A percentile compares a stretch with the other conserved stretches of the same genome.
Conservation (phyloP, 225 moss, liverwort and hornwort genomes). For the Bryoerythrophyllum caledonicum region DNA sequence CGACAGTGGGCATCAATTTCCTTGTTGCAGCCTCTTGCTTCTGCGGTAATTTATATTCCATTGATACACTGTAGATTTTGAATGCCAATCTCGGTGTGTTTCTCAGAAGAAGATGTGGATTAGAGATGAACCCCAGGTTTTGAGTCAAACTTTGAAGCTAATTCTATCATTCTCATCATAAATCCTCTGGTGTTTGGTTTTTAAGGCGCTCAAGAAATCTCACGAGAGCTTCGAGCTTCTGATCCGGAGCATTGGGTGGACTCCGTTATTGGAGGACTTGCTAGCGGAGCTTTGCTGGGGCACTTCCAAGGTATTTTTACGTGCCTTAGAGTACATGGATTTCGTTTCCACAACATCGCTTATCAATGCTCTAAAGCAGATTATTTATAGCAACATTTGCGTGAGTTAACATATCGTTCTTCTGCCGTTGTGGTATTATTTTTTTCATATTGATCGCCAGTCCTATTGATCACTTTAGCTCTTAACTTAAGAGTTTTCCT, state of each 20-base stretch:
- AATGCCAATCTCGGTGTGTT: background rate
- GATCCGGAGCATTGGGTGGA: constrained; percentile 80
- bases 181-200: constrained; percentile 17
- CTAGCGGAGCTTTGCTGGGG: constrained; percentile 80
- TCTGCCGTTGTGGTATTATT: no score
- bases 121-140: background rate
- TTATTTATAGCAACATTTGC: constrained; percentile 9
- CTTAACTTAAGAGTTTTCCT: background rate
- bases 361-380: background rate
- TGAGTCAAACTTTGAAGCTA: background rate
- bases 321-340: constrained; percentile 7
- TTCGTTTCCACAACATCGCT: constrained; percentile 3
- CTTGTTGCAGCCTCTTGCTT: constrained; percentile 73
- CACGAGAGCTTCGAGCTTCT: constrained; percentile 89
- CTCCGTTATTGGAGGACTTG: constrained; percentile 72
- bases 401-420: constrained; percentile 1
- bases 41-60: constrained; percentile 44
- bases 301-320: constrained; percentile 67
- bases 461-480: background rate
- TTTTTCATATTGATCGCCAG: constrained; percentile 12
- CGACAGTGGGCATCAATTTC: constrained; percentile 67
- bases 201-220: constrained; percentile 80
- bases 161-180: constrained; percentile 15
- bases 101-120: background rate
- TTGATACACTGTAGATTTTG: background rate